Evolutionary conservation across 306 rosid species (phyloP).

Genomic region (Cucumis hystrix): DNA sequence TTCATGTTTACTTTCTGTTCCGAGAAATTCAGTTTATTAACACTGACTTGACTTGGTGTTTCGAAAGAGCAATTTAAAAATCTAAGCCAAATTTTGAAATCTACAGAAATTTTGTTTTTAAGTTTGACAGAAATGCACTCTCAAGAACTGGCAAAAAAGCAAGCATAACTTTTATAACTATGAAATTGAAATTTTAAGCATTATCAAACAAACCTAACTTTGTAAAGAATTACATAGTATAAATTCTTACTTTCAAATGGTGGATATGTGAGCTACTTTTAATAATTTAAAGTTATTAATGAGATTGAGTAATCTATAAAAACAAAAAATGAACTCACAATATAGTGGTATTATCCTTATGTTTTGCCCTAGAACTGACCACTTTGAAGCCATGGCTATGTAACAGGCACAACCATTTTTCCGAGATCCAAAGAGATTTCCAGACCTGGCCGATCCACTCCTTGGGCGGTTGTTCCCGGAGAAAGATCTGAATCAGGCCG

Average conservation of each 20-base stretch:
- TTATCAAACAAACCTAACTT: neutral
- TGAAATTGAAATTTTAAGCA: neutral
- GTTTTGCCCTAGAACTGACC: neutral
- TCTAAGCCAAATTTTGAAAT: neutral
- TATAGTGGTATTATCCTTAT: neutral
- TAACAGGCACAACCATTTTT: conserved; percentile 73
- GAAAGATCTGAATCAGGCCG: conserved; percentile 80
- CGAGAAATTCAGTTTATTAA: neutral
- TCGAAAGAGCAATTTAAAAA: neutral
- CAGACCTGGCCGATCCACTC: conserved; percentile 60
- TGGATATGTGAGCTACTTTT: neutral
- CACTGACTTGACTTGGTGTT: neutral
- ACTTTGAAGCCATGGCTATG: neutral
- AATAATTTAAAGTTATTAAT: neutral
- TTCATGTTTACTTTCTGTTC: too few species aligned
- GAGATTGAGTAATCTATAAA: neutral
- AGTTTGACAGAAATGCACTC: neutral
- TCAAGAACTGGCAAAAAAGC: neutral
- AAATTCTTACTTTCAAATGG: neutral
- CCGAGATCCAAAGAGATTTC: conserved; percentile 60
- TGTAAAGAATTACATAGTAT: neutral
- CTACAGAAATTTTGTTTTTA: neutral
- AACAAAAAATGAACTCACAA: neutral
- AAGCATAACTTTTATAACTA: neutral
- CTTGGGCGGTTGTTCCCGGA: conserved; percentile 46